These are phyloP conservation scores for Hyphopichia homilentoma DNA, from an alignment of 805 yeast species.

Conservation along the genomic window DNA sequence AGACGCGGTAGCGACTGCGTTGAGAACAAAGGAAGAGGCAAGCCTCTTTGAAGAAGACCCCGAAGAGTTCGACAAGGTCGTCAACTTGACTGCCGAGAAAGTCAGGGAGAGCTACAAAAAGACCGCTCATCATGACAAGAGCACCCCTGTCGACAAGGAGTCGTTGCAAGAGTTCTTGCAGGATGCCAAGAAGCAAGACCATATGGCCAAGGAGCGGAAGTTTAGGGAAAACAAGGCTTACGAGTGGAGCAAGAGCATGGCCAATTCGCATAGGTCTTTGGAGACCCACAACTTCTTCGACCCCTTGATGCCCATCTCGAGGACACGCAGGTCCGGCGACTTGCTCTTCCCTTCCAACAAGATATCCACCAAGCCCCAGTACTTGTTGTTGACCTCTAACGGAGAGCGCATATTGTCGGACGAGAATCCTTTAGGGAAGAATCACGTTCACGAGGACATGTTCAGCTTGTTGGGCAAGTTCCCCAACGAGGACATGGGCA, in stretches of 20 bases:
- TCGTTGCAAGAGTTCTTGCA: constrained; percentile 40
- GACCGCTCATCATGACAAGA: constrained; percentile 1
- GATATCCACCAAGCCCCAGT: constrained; percentile 14
- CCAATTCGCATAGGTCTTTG: constrained; percentile 34
- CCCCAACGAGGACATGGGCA: constrained; percentile 28
- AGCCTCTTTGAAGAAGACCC: constrained; percentile 6
- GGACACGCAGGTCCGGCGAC: constrained; percentile 2
- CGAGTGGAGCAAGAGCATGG: constrained; percentile 45
- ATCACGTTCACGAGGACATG: constrained; percentile 37
- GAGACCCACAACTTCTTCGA: constrained; percentile 43
- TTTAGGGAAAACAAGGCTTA: constrained; percentile 49
- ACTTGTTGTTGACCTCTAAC: constrained; percentile 26
- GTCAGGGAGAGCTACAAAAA: constrained; percentile 12
- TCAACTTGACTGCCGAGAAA: constrained; percentile 13
- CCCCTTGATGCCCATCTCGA: constrained; percentile 23
- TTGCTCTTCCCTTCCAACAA: constrained; percentile 14
- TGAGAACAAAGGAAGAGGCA: constrained; percentile 13
- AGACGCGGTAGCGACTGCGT: constrained; percentile 21
- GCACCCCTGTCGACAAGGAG: constrained; percentile 5
- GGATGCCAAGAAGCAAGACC: constrained; percentile 39
- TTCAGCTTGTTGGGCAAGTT: constrained; percentile 37
- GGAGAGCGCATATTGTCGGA: constrained; percentile 32
- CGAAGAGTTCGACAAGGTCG: constrained; percentile 11
- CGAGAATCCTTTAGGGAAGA: constrained; percentile 37
- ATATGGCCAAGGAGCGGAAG: constrained; percentile 36